phyloP scores from a whole-genome alignment of 2,329 filamentous ascomycete species.

The Raffaelea arxii region DNA sequence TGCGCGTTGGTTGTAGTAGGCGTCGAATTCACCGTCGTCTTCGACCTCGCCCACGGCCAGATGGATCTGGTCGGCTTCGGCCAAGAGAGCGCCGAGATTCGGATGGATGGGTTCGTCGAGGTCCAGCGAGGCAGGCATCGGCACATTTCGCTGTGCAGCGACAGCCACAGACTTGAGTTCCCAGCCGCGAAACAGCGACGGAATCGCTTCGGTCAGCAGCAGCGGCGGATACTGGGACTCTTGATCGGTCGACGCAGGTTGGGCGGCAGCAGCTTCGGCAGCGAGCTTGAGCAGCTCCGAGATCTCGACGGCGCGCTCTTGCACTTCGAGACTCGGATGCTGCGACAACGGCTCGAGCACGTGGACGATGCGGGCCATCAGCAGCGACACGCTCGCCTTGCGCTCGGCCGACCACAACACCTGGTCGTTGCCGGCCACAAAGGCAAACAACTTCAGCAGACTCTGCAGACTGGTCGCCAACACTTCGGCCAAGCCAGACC shows the following conservation, averaged over 20 bases:
- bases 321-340: conserved; percentile 85
- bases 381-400: conserved; percentile 64
- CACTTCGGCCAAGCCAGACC: conserved; percentile 52
- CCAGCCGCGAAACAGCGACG: conserved; percentile 73
- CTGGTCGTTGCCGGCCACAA: conserved; percentile 55
- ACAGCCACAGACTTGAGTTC: conserved; percentile 86
- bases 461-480: conserved; percentile 78
- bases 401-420: conserved; percentile 62
- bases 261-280: conserved; percentile 65
- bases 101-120: conserved; percentile 75
- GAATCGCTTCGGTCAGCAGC: conserved; percentile 82
- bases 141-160: conserved; percentile 78
- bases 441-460: conserved; percentile 73
- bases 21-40: conserved; percentile 53
- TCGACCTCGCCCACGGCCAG: conserved; percentile 37
- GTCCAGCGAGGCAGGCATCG: conserved; percentile 64
- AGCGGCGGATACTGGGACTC: conserved; percentile 61
- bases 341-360: conserved; percentile 68
- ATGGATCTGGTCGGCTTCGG: conserved; percentile 40
- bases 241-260: conserved; percentile 46
- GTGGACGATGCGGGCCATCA: conserved; percentile 74
- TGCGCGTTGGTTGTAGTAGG: conserved; percentile 52
- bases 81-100: conserved; percentile 59
- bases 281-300: conserved; percentile 81
- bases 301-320: conserved; percentile 89